These are phyloP conservation scores for Bipolaris oryzae DNA, from an alignment of 2,329 filamentous ascomycete species.

Conservation along the genomic window DNA sequence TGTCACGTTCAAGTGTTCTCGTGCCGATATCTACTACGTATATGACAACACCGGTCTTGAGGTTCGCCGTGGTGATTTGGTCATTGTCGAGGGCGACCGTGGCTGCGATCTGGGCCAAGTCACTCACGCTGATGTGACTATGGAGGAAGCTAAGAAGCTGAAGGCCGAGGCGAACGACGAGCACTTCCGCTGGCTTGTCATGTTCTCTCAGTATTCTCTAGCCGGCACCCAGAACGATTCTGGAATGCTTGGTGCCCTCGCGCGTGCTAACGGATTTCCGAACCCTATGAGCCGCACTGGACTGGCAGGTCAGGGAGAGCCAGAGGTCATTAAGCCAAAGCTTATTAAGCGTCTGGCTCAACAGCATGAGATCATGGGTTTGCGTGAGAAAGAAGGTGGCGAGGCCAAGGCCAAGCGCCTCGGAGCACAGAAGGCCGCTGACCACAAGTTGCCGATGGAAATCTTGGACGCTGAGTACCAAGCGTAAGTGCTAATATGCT, in stretches of 20 bases:
- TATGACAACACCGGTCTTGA: conserved; percentile 93
- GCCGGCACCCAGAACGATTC: conserved; percentile 50
- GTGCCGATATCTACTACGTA: conserved; percentile 95
- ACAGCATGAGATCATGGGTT: conserved; percentile 82
- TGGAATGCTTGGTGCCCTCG: conserved; percentile 56
- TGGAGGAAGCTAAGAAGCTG: conserved; percentile 83
- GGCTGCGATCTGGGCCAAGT: conserved; percentile 96
- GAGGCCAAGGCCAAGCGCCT: conserved; percentile 97
- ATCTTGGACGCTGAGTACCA: conserved; percentile 98
- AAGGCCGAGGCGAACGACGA: conserved; percentile 93
- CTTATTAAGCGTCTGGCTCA: conserved; percentile 95
- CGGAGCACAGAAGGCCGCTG: conserved; percentile 94
- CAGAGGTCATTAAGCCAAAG: conserved; percentile 82
- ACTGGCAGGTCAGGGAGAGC: conserved; percentile 44
- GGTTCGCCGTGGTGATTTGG: conserved; percentile 88
- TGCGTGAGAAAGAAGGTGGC: conserved; percentile 95
- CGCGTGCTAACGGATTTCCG: conserved; percentile 41
- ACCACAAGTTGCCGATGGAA: conserved; percentile 96
- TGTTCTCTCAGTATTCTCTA: conserved; percentile 76
- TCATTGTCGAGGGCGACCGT: conserved; percentile 96
- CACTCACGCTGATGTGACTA: conserved; percentile 83
- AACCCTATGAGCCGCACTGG: conserved; percentile 54
- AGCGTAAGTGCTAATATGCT: conserved; percentile 69
- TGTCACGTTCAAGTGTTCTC: conserved; percentile 94
- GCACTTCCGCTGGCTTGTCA: conserved; percentile 98